Conservation (phyloP, 1,284 basidiomycete species). For the Puccinia sorghi region DNA sequence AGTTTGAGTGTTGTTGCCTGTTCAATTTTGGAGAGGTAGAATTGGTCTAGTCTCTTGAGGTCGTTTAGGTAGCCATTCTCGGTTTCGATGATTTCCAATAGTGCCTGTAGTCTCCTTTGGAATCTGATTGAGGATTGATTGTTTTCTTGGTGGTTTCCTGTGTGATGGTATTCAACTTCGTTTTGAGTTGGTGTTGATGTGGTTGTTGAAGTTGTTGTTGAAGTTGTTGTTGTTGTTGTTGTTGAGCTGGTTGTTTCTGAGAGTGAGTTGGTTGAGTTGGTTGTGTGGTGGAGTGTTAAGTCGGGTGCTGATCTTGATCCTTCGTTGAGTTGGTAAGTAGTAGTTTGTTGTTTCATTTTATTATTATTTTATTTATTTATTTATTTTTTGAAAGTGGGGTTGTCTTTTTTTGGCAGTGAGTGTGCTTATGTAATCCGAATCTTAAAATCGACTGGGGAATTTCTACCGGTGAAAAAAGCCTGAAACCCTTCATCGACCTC, state of each 20-base stretch:
- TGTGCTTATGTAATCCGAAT: too few relatives aligned
- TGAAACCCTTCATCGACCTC: too few relatives aligned
- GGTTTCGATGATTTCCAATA: conserved; percentile 77
- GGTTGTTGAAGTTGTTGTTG: neutral
- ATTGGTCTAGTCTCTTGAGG: conserved; percentile 72
- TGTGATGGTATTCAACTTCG: too few relatives aligned
- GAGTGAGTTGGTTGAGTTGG: neutral
- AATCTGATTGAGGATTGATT: conserved; percentile 5
- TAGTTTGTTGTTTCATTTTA: neutral
- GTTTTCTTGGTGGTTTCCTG: neutral
- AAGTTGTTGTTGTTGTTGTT: conserved; percentile 1
- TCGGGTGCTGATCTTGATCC: neutral
- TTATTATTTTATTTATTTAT: neutral
- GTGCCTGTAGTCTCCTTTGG: conserved; percentile 64
- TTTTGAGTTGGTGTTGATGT: conserved; percentile 1
- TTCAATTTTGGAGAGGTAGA: conserved; percentile 59
- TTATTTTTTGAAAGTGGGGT: too few relatives aligned
- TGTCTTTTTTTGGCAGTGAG: too few relatives aligned
- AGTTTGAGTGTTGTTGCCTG: neutral
- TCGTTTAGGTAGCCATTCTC: conserved; percentile 78
- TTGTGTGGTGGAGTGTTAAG: neutral
- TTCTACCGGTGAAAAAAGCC: too few relatives aligned
- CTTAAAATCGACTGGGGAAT: too few relatives aligned
- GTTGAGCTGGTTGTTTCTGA: neutral
- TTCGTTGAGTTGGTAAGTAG: neutral